Conservation (phyloP, 768 basidiomycete species). For the Tricholoma matsutake region DNA sequence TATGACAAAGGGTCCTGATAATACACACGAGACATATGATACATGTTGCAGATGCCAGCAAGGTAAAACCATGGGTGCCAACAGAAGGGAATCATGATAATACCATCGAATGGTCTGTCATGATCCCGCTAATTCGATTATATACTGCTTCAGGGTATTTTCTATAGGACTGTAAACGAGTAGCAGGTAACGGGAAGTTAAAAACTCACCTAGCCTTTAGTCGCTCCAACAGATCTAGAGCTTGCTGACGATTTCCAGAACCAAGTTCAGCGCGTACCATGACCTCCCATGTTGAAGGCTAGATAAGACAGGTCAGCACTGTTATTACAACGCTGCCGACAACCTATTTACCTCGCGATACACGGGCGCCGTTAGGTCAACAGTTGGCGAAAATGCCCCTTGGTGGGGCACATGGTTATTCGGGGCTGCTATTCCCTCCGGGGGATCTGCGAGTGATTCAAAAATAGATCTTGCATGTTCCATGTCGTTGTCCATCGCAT, state of each 20-base stretch:
- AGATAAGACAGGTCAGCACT: constrained; percentile 8
- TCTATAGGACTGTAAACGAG: constrained; percentile 30
- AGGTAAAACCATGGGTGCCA: neutral
- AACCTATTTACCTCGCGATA: constrained; percentile 69
- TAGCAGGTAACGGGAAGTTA: neutral
- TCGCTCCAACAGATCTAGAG: constrained; percentile 64
- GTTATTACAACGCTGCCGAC: neutral
- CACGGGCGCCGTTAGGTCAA: constrained; percentile 54
- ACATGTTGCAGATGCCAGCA: neutral
- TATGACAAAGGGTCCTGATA: neutral
- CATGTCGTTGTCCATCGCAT: constrained; percentile 64
- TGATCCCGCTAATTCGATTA: constrained; percentile 75
- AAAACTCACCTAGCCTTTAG: constrained; percentile 63
- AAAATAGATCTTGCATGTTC: constrained; percentile 75
- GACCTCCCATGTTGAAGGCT: constrained; percentile 93
- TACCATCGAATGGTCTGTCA: constrained; percentile 64
- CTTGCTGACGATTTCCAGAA: constrained; percentile 68
- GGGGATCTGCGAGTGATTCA: constrained; percentile 75
- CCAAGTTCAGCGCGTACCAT: constrained; percentile 93
- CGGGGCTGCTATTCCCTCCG: constrained; percentile 80
- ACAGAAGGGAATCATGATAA: constrained; percentile 25
- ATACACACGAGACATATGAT: neutral
- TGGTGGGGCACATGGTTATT: constrained; percentile 84
- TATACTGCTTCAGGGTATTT: constrained; percentile 77
- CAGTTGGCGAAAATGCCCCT: constrained; percentile 27